Evolutionary conservation across 805 yeast genomes (phyloP).

Genomic region (Ascoidea asiatica): DNA sequence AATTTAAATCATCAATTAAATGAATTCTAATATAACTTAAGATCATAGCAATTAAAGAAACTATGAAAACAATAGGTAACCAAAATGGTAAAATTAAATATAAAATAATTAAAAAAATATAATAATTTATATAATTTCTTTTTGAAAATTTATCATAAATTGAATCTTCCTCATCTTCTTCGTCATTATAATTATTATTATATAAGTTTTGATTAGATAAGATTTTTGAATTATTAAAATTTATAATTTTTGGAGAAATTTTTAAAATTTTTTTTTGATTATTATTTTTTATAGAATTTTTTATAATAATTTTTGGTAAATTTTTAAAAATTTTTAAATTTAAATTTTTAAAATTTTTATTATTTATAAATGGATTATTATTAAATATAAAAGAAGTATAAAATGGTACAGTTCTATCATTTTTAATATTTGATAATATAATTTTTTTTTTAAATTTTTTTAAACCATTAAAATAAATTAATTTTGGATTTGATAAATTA

Average conservation of each 20-base stretch:
- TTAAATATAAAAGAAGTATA: conserved; percentile 70
- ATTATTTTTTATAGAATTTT: no score
- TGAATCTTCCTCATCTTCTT: conserved; percentile 5
- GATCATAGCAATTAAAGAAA: conserved; percentile 5
- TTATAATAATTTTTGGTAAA: conserved; percentile 17
- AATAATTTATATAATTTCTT: conserved; percentile 13
- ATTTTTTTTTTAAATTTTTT: conserved; percentile 39
- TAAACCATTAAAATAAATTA: conserved; percentile 41
- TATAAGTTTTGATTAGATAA: no score
- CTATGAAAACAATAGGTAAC: conserved; percentile 31
- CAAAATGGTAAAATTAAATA: conserved; percentile 28
- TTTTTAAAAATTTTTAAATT: conserved; percentile 34
- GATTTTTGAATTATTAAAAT: conserved; percentile 24
- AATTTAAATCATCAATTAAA: conserved; percentile 11
- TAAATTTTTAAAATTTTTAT: conserved; percentile 36
- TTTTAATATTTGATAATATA: conserved; percentile 59
- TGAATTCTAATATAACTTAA: conserved; percentile 4
- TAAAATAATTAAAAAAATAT: conserved; percentile 13
- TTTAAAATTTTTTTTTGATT: conserved; percentile 15
- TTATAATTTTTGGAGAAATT: conserved; percentile 33
- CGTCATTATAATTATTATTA: no score
- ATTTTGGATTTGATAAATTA: conserved; percentile 37
- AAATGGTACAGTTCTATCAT: conserved; percentile 82
- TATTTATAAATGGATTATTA: conserved; percentile 66
- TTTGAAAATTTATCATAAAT: conserved; percentile 8